A percentile compares a stretch with the other conserved stretches of the same genome.
phyloP scores from a whole-genome alignment of 2,329 filamentous ascomycete species.

The Verticillium zaregamsianum region DNA sequence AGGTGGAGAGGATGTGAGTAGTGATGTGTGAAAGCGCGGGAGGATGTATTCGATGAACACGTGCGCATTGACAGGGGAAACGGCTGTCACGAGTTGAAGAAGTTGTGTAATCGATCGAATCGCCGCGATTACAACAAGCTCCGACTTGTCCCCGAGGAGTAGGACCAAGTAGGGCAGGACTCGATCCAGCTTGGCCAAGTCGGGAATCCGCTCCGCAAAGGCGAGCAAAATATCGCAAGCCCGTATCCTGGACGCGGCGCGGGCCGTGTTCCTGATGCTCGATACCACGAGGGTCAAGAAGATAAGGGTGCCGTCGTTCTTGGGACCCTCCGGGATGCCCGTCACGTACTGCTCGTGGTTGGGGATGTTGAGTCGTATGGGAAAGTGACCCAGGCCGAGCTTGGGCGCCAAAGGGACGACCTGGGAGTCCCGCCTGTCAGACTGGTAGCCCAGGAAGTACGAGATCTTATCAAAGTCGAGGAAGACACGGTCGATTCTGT shows the following conservation, averaged over 20 bases:
- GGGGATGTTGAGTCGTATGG: conserved; percentile 80
- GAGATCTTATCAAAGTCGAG: conserved; percentile 97
- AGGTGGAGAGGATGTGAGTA: conserved; percentile 42
- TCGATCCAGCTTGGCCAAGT: conserved; percentile 92
- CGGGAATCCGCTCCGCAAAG: conserved; percentile 85
- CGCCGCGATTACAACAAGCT: conserved; percentile 80
- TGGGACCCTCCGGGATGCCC: conserved; percentile 53
- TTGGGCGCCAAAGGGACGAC: conserved; percentile 35
- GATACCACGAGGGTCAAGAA: conserved; percentile 87
- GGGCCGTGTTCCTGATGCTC: conserved; percentile 82
- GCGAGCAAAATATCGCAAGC: conserved; percentile 90
- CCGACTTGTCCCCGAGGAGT: conserved; percentile 74
- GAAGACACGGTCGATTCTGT: conserved; percentile 89
- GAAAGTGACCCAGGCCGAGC: conserved; percentile 62
- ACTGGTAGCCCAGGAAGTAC: conserved; percentile 78
- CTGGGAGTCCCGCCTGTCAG: conserved; percentile 34
- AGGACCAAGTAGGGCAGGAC: conserved; percentile 87
- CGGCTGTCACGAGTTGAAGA: conserved; percentile 79
- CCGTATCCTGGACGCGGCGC: conserved; percentile 79
- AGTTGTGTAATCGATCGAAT: conserved; percentile 86
- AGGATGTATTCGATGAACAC: conserved; percentile 66
- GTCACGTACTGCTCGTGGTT: conserved; percentile 72
- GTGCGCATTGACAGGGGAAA: conserved; percentile 72
- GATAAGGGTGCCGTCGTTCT: conserved; percentile 87
- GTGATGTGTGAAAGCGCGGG: conserved; percentile 54